Conservation (phyloP, 805 yeast genomes). For the Ogataea neopini region DNA sequence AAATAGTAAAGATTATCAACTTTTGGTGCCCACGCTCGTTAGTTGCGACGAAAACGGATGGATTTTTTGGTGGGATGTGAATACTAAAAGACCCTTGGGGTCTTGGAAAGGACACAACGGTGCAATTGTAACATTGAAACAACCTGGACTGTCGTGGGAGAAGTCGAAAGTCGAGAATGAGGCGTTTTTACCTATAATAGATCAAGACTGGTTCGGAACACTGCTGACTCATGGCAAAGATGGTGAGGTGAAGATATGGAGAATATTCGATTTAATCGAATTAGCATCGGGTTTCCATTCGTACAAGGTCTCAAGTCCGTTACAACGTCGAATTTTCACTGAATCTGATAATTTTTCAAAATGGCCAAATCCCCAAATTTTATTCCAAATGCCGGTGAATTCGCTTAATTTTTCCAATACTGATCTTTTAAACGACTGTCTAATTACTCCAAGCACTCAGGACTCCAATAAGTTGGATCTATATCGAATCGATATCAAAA, state of each 20-base stretch:
- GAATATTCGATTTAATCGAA: conserved; percentile 26
- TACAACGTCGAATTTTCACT: conserved; percentile 20
- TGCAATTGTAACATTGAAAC: conserved; percentile 50
- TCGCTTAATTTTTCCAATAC: conserved; percentile 71
- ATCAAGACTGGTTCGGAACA: conserved; percentile 37
- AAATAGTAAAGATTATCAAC: conserved; percentile 15
- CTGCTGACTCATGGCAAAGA: conserved; percentile 70
- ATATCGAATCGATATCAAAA: conserved; percentile 39
- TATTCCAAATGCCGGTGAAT: conserved; percentile 65
- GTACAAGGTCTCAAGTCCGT: conserved; percentile 16
- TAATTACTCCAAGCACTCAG: conserved; percentile 63
- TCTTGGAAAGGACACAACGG: conserved; percentile 62
- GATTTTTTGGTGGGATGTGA: conserved; percentile 64
- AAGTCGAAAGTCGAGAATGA: conserved; percentile 8
- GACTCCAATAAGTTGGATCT: conserved; percentile 68
- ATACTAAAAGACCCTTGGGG: conserved; percentile 53
- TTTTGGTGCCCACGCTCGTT: conserved; percentile 40
- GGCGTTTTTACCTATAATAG: conserved; percentile 22
- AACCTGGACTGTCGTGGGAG: conserved; percentile 40
- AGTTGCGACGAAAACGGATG: conserved; percentile 67
- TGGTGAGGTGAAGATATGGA: conserved; percentile 53
- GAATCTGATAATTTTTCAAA: conserved; percentile 24
- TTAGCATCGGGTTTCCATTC: conserved; percentile 15
- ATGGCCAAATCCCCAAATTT: conserved; percentile 27
- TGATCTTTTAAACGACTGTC: conserved; percentile 34